Evolutionary conservation across 805 yeast genomes (phyloP), one percentile per base, ranked within the genome.

Genomic region (Limtongia smithiae): DNA sequence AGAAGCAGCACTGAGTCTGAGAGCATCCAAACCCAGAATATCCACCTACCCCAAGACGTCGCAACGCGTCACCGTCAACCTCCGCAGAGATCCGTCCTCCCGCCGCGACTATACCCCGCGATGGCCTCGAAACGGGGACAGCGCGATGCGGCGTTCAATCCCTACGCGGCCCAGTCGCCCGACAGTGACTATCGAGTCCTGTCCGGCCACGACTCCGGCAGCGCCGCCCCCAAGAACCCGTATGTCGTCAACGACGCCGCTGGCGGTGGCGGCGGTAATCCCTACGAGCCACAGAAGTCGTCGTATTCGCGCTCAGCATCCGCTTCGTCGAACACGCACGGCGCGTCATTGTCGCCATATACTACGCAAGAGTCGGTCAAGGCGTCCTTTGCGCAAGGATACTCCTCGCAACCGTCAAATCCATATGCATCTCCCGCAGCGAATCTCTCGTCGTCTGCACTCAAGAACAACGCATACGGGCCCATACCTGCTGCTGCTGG

Each of bases 401-500:
- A 7, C n/a, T 27, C 32, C 8, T 17, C 40, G 15, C 7, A 9
- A 14, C 32, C 39, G 31, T n/a, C 39, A 42, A 42, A 33, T 21
- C 39, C 39, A 33, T 42, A 31, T 9, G 1, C 39, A 15, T 20
- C 46, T 17, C 28, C 46, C 6, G 28, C 41, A 27, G 8, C 38
- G 21, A n/a, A 8, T 22, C 7, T 14, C 17, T 20, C 41, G n/a
- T 25, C 34, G 34, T 12, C 34, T 8, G n/a, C 34, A 5, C 18
- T n/a, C 12, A 21, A 25, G 33, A 30, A 4, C 28, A 15, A 15
- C 18, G 34, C 39, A 18, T 11, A 31, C 24, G 44, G 27, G 17
- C 24, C 46, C 3, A 22, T 12, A 12, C 12, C n/a, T 14, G n/a
- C n/a, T n/a, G n/a, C n/a, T n/a, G n/a, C n/a, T n/a, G n/a, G n/a